A percentile compares a stretch with the other conserved stretches of the same genome.
These are phyloP conservation scores for Cyclanthera cordifolia DNA, from an alignment of 306 rosid genomes.

Conservation along the genomic window DNA sequence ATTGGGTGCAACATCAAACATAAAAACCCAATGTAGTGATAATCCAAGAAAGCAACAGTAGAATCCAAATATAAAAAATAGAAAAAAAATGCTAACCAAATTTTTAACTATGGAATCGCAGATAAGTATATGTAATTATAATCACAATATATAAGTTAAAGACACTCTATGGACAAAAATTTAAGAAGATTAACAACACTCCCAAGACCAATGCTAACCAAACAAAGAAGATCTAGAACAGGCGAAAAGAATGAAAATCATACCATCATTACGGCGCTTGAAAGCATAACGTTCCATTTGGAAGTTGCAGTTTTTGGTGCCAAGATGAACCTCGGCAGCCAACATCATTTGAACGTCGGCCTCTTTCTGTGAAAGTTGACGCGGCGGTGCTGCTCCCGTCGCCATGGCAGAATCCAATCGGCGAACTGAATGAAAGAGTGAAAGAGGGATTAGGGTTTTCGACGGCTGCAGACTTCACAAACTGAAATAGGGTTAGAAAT, in stretches of 20 bases:
- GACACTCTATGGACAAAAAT: background rate
- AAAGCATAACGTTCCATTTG: constrained; percentile 85
- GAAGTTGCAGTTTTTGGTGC: constrained; percentile 74
- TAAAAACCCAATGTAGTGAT: background rate
- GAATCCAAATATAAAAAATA: background rate
- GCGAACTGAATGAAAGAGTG: background rate
- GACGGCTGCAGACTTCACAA: background rate
- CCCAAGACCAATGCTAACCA: background rate
- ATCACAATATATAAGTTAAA: background rate
- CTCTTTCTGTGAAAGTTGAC: constrained; percentile 65
- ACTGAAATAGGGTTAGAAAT: background rate
- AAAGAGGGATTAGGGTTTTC: background rate
- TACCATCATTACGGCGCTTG: constrained; percentile 89
- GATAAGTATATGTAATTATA: background rate
- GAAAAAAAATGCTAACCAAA: no score
- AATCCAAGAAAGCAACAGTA: background rate
- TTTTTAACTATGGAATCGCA: background rate
- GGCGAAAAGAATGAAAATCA: background rate
- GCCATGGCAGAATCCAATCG: constrained; percentile 34
- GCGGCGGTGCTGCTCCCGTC: constrained; percentile 25
- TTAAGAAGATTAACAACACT: background rate
- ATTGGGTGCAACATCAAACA: background rate
- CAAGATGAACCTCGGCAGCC: constrained; percentile 77
- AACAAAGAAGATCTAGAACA: background rate
- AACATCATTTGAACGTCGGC: constrained; percentile 79